Conservation (phyloP, 371 early-diverging fungal species). For the Zychaea mexicana region DNA sequence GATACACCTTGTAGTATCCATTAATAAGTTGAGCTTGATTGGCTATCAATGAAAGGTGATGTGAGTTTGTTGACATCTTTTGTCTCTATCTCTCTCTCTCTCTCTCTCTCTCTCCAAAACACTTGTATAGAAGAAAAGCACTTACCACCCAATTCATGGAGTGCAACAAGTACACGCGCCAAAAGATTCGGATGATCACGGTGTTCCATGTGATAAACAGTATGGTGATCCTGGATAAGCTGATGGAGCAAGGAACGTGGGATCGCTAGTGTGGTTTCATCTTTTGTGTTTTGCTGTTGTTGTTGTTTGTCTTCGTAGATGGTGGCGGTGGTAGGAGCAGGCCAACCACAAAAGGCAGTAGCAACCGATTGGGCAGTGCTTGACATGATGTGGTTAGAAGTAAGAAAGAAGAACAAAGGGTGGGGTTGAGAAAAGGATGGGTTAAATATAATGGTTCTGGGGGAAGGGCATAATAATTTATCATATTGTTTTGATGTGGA, state of each 20-base stretch:
- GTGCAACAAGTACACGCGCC: conserved; percentile 29
- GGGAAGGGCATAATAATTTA: neutral
- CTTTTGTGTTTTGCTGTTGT: too few species aligned
- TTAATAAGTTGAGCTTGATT: conserved; percentile 7
- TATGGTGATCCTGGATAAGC: conserved; percentile 25
- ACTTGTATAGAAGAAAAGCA: neutral
- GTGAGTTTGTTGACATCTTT: neutral
- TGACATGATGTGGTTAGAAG: neutral
- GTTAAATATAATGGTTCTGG: neutral
- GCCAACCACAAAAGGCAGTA: conserved; percentile 1
- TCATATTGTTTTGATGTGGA: neutral
- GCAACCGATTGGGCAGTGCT: neutral
- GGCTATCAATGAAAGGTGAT: conserved; percentile 3
- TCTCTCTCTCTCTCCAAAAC: too few species aligned
- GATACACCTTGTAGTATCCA: conserved; percentile 10
- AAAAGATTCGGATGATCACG: conserved; percentile 38
- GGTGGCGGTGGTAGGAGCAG: neutral
- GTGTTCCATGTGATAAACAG: conserved; percentile 36
- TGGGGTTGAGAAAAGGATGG: neutral
- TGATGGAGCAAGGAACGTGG: conserved; percentile 6
- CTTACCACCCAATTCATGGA: conserved; percentile 39
- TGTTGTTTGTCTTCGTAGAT: neutral
- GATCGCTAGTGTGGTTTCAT: neutral
- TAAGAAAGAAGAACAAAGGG: neutral
- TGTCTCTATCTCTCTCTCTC: too few species aligned